A percentile compares a stretch with the other conserved stretches of the same genome.
phyloP scores from a whole-genome alignment of 2,329 filamentous ascomycete species.

The Purpureocillium lavendulum region DNA sequence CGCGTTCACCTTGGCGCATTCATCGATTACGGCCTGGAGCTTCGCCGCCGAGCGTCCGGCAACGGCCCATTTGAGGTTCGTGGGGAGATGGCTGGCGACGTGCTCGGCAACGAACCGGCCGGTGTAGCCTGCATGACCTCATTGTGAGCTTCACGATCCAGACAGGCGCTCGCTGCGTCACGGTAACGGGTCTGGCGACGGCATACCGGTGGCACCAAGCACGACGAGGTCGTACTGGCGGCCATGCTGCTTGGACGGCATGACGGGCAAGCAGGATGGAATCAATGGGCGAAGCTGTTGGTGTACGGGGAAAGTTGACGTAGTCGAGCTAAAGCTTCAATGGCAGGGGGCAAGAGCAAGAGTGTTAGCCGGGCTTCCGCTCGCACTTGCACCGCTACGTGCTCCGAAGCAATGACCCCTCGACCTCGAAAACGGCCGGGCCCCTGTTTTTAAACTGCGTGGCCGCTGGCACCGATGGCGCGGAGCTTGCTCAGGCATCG shows the following conservation, averaged over 20 bases:
- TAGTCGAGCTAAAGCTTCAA: too few relatives aligned
- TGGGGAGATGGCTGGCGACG: constrained; percentile 61
- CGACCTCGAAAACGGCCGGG: too few relatives aligned
- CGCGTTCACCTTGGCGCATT: constrained; percentile 57
- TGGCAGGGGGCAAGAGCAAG: too few relatives aligned
- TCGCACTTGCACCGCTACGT: too few relatives aligned
- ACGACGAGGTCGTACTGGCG: constrained; percentile 51
- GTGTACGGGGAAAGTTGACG: background rate
- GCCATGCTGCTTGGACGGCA: constrained; percentile 40
- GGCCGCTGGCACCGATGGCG: too few relatives aligned
- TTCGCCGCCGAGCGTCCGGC: constrained; percentile 75
- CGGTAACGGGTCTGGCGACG: background rate
- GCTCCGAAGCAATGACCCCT: too few relatives aligned
- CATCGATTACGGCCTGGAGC: constrained; percentile 58
- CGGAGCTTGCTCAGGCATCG: too few relatives aligned
- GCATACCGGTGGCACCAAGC: constrained; percentile 47
- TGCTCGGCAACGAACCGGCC: constrained; percentile 70
- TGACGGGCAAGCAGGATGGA: constrained; percentile 13
- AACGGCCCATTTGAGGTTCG: constrained; percentile 78
- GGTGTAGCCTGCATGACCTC: constrained; percentile 60
- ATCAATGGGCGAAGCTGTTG: background rate
- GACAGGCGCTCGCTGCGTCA: too few relatives aligned
- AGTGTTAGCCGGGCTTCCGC: too few relatives aligned
- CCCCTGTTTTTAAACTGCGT: too few relatives aligned
- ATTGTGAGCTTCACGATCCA: constrained; percentile 1